Conservation (phyloP, 2,329 filamentous ascomycete genomes). For the Fusarium graminum region DNA sequence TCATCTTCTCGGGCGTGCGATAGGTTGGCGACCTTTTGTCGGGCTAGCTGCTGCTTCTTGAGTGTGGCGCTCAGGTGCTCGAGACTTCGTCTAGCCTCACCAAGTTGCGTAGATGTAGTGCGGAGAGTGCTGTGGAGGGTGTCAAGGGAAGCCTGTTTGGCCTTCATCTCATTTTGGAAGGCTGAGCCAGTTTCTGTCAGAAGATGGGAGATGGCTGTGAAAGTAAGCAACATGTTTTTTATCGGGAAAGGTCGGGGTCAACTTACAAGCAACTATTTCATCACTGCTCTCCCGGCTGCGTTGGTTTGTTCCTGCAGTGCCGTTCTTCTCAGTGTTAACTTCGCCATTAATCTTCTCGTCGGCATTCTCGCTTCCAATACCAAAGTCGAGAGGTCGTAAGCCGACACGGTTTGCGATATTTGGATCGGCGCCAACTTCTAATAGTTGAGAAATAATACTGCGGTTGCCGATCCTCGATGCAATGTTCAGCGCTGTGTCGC, state of each 20-base stretch:
- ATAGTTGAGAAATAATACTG: conserved; percentile 94
- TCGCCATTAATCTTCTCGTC: conserved; percentile 62
- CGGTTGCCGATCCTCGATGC: conserved; percentile 92
- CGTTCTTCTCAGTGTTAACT: conserved; percentile 59
- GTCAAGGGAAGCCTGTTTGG: conserved; percentile 87
- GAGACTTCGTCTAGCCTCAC: conserved; percentile 79
- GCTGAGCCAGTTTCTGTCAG: conserved; percentile 82
- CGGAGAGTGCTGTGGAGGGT: conserved; percentile 84
- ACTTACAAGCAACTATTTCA: conserved; percentile 83
- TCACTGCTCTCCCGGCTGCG: conserved; percentile 79
- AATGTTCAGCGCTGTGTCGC: conserved; percentile 94
- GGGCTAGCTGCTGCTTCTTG: conserved; percentile 73
- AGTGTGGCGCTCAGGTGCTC: conserved; percentile 77
- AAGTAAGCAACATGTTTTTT: conserved; percentile 2
- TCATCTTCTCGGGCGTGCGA: conserved; percentile 79
- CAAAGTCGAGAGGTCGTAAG: conserved; percentile 91
- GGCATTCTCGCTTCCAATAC: conserved; percentile 77
- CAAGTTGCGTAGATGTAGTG: conserved; percentile 81
- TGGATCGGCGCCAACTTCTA: conserved; percentile 96
- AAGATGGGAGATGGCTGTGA: conserved; percentile 81
- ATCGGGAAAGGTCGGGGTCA: background rate
- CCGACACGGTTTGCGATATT: conserved; percentile 91
- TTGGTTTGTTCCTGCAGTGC: conserved; percentile 61
- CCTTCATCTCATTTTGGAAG: conserved; percentile 83
- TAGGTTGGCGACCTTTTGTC: conserved; percentile 83